Base-by-base conservation (phyloP, 441 rosid species). In the Gossypium schwendimanii region DNA sequence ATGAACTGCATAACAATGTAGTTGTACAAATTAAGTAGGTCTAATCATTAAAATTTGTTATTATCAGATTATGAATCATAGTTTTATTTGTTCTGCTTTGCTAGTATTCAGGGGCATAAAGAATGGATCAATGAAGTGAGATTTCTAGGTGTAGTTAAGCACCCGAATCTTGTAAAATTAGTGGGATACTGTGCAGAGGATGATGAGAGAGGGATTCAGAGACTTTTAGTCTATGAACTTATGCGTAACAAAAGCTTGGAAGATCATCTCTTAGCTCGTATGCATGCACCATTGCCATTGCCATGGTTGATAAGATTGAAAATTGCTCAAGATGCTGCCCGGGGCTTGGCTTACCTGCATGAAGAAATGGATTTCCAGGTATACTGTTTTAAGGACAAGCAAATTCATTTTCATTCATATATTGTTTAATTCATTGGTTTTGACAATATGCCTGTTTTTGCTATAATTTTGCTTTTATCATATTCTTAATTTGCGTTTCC, bases 331-430 rank as follows among this genome's bases (percentile, higher is more conserved):
- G 98, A 92, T 70, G 93, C 99, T 0, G 98, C 98, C 63, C 89
- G 92, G 10, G 98, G 99, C 20, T 84, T 94, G 71, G 94, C 97
- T 5, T 91, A 94, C 82, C 87, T 92, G 78, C 99, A 92, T 63
- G 98, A 94, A 79, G 89, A 94, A 87, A 94, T 94, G 98, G 92
- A 91, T 68, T 92, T 94, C 81, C 99, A 92, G 94, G 98, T 88
- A 82, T 17, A 0, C 12, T 28, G 23, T n/a, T 61, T 61, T 15
- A 3, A 59, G 7, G 63, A 45, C 50, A 41, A 31, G 36, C 36
- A 5, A 31, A 31, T 31, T 31, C 36, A 31, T 41, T 60, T 60
- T 28, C 63, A 6, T 2, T 14, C 47, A 17, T 11, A 2, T 63
- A 70, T 53, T 17, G 6, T 23, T 6, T 12, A 14, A n/a, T 20